These are phyloP conservation scores for Ascochyta pisi DNA, from an alignment of 2,329 filamentous ascomycete genomes.

Conservation along the genomic window DNA sequence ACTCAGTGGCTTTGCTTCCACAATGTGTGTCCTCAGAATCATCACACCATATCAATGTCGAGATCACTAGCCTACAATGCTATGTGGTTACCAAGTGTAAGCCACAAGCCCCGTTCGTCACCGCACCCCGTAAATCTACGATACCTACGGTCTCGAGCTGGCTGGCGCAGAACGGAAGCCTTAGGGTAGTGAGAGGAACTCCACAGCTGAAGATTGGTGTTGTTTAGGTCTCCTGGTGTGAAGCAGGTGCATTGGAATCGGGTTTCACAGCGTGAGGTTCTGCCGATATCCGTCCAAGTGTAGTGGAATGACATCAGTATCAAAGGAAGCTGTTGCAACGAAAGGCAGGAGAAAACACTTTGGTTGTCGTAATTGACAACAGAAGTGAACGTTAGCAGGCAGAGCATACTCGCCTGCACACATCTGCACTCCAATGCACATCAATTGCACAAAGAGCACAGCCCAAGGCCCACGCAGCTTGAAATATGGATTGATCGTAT, in stretches of 20 bases:
- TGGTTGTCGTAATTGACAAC: background rate
- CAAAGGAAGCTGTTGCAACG: background rate
- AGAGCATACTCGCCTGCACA: too few species aligned
- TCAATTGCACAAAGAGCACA: background rate
- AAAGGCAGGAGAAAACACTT: too few species aligned
- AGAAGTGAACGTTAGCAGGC: too few species aligned
- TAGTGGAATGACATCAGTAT: background rate
- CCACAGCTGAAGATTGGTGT: too few species aligned
- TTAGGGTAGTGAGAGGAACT: background rate
- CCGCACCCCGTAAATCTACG: background rate
- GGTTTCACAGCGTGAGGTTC: background rate
- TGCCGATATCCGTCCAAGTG: constrained; percentile 1
- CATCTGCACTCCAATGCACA: background rate
- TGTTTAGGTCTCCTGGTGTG: background rate
- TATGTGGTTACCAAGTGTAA: background rate
- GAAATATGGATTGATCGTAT: background rate
- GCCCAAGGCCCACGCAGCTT: background rate
- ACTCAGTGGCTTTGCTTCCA: background rate
- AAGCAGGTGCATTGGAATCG: background rate
- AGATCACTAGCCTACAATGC: background rate
- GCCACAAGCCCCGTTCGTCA: constrained; percentile 3
- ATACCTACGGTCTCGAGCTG: background rate
- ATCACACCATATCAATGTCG: background rate
- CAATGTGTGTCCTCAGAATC: background rate
- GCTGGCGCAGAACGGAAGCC: background rate